phyloP scores from a whole-genome alignment of 495 filamentous ascomycete species.

The Cercophora scortea region DNA sequence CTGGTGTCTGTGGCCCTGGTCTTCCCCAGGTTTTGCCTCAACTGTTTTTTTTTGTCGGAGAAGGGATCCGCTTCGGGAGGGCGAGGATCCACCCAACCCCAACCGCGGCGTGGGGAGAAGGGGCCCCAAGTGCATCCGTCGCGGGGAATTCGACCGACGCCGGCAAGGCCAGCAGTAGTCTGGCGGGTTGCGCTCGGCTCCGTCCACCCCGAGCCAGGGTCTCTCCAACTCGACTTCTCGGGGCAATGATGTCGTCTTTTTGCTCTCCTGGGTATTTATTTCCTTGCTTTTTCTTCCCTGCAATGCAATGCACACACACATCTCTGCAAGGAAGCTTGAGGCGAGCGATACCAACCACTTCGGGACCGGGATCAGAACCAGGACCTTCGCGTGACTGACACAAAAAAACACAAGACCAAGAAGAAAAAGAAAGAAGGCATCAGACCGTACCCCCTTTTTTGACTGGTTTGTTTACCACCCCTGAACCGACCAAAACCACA shows the following conservation, averaged over 20 bases:
- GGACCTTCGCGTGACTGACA: background rate
- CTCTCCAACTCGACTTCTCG: background rate
- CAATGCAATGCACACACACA: background rate
- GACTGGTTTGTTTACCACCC: background rate
- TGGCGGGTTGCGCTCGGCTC: background rate
- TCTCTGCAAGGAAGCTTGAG: background rate
- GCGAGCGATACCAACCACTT: background rate
- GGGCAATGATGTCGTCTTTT: background rate
- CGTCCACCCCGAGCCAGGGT: background rate
- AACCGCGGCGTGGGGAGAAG: background rate
- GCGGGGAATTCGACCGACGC: background rate
- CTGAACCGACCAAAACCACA: background rate
- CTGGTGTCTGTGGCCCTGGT: background rate
- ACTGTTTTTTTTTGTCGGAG: background rate
- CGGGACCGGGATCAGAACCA: background rate
- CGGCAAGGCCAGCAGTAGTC: background rate
- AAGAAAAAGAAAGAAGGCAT: background rate
- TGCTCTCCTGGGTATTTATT: background rate
- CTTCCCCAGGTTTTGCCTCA: background rate
- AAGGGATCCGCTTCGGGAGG: background rate
- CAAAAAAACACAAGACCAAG: background rate
- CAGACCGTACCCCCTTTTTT: background rate
- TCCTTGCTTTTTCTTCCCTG: background rate
- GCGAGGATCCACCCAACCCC: background rate
- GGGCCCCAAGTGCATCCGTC: background rate